phyloP scores from a whole-genome alignment of 73 alveolate genomes.

The Stentor roeselii region DNA sequence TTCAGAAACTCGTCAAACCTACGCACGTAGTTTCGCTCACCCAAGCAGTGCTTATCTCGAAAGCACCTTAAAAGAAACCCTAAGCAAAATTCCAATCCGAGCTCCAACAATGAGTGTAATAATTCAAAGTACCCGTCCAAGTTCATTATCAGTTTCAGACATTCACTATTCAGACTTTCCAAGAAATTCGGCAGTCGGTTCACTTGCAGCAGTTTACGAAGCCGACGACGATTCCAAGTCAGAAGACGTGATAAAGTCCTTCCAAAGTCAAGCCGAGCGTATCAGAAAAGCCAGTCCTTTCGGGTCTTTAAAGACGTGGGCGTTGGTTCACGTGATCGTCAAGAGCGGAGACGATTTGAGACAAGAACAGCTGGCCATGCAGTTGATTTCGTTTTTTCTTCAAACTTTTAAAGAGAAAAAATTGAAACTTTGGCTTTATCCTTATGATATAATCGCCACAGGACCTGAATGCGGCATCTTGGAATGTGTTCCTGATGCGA shows the following conservation, averaged over 20 bases:
- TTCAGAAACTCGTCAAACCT: not conserved
- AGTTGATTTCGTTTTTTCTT: conserved; percentile 62
- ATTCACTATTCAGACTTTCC: conserved; percentile 15
- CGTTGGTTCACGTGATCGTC: conserved; percentile 64
- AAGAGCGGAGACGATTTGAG: conserved; percentile 85
- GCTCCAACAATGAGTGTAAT: not conserved
- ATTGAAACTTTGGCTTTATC: conserved; percentile 59
- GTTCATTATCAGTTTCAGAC: not conserved
- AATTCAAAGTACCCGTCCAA: not conserved
- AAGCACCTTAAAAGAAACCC: not conserved
- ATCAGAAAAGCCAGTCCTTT: conserved; percentile 77
- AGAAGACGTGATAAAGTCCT: conserved; percentile 49
- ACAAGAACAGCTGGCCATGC: conserved; percentile 91
- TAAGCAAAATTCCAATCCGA: not conserved
- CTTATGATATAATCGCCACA: conserved; percentile 85
- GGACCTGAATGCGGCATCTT: conserved; percentile 81
- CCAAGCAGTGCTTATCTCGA: conserved; percentile 6
- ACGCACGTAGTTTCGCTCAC: not conserved
- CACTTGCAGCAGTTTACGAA: conserved; percentile 25
- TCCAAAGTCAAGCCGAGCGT: conserved; percentile 63
- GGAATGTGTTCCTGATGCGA: conserved; percentile 77
- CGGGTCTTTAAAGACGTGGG: conserved; percentile 76
- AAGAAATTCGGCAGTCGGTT: conserved; percentile 21
- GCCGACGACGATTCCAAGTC: conserved; percentile 12
- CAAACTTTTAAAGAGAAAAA: conserved; percentile 64